Conservation (phyloP, 2,329 filamentous ascomycete genomes). For the Ophiostoma triangulosporum region DNA sequence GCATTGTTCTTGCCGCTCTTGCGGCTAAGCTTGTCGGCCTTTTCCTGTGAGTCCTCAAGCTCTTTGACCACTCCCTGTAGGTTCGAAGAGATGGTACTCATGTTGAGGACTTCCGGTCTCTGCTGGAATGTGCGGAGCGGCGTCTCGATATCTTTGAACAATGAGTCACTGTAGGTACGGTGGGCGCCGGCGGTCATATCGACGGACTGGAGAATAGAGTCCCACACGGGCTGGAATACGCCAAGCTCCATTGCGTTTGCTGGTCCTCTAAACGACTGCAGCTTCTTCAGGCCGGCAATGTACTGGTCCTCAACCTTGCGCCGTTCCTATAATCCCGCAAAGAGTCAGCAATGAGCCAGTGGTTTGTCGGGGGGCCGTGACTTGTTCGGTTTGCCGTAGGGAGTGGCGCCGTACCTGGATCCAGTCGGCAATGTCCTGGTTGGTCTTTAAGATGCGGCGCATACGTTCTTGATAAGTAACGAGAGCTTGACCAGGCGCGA, state of each 20-base stretch:
- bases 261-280: conserved; percentile 59
- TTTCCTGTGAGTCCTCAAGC: conserved; percentile 70
- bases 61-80: conserved; percentile 70
- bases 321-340: conserved; percentile 53
- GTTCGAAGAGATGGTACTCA: conserved; percentile 71
- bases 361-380: background rate
- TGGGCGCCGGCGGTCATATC: conserved; percentile 76
- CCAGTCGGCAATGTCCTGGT: conserved; percentile 90
- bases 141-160: conserved; percentile 78
- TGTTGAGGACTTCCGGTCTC: conserved; percentile 65
- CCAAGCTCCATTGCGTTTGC: conserved; percentile 72
- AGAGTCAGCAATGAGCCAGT: background rate
- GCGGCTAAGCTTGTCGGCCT: conserved; percentile 67
- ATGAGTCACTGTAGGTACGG: conserved; percentile 61
- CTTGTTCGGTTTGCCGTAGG: background rate
- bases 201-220: conserved; percentile 67
- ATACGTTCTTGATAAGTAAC: conserved; percentile 74
- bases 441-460: conserved; percentile 72
- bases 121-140: conserved; percentile 64
- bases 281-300: conserved; percentile 65
- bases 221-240: conserved; percentile 83
- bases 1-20: conserved; percentile 67
- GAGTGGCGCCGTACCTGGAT: conserved; percentile 78
- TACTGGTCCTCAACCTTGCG: conserved; percentile 86
- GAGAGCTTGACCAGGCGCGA: conserved; percentile 73